Evolutionary conservation across 176 grass and related monocot genomes (phyloP), one percentile per base, ranked within the genome.

Genomic region (Eragrostis nindensis): DNA sequence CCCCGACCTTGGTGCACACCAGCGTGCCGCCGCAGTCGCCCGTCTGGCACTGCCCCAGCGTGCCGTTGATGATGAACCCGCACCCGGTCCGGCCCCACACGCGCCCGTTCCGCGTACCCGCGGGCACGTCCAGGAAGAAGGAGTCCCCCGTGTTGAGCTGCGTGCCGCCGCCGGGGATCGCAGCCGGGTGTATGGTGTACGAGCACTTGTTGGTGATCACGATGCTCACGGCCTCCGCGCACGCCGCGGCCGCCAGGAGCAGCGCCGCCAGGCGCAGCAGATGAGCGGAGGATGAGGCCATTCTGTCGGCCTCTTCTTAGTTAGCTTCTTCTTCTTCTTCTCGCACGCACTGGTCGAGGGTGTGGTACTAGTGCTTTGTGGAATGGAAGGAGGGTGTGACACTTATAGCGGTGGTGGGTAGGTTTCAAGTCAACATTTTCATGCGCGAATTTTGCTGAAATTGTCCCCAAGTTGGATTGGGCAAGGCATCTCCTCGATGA

Each of bases 1-100:
- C 7, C 0, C 78, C 72, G 43, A 86, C 64, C 9, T 7, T 47
- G 0, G 10, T n/a, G 73, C 86, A 86, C 53, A 14, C 36, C 30
- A 92, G 67, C 47, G 43, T 13, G 60, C 85, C 78, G 61, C 84
- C 81, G 66, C 89, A 88, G 48, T 88, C 89, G 61, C 85, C 82
- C 17, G 86, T 91, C 82, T 84, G 49, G 77, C 89, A 91, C 29
- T 5, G 14, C 57, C 82, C 85, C 56, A 76, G 74, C 72, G 42
- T 30, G 26, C 63, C 78, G 80, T 22, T 64, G 45, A 8, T 12
- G 56, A 89, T 62, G 75, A 89, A 86, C 15, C 49, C 78, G 72
- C 87, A 89, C 2, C 78, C 79, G 9, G 67, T 87, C 49, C 71
- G 84, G 8, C 74, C 74, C 63, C 88, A 86, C 19, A 86, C 41